Percentiles rank a stretch among this genome's conserved stretches.
phyloP scores from a whole-genome alignment of 73 alveolate genomes.

The Tetrahymena thermophila region DNA sequence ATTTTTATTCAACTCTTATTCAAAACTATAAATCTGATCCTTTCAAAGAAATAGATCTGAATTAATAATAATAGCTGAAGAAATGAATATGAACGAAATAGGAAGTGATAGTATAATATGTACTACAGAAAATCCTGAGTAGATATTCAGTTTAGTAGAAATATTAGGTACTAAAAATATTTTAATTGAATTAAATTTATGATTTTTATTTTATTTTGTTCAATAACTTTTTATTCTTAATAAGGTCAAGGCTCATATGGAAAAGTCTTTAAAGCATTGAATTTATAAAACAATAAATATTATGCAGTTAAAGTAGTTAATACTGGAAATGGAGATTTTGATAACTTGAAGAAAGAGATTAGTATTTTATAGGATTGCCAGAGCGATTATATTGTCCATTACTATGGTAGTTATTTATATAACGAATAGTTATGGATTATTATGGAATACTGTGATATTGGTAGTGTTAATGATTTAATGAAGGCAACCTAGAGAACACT shows the following conservation, averaged over 20 bases:
- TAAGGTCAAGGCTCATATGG: slow-evolving; percentile 95
- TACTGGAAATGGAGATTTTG: slow-evolving; percentile 31
- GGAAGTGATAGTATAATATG: neutral
- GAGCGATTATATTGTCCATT: slow-evolving; percentile 80
- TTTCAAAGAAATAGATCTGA: neutral
- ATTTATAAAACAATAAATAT: slow-evolving; percentile 68
- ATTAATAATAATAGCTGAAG: neutral
- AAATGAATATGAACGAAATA: neutral
- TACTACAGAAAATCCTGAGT: neutral
- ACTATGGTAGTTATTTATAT: slow-evolving; percentile 72
- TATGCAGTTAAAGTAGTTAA: slow-evolving; percentile 86
- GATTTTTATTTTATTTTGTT: neutral
- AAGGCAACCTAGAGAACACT: slow-evolving; percentile 73
- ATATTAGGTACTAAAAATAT: neutral
- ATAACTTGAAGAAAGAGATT: slow-evolving; percentile 60
- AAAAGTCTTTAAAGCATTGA: slow-evolving; percentile 80
- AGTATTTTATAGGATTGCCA: slow-evolving; percentile 77
- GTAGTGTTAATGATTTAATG: slow-evolving; percentile 83
- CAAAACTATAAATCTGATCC: neutral
- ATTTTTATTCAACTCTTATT: too few relatives aligned
- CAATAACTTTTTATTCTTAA: neutral
- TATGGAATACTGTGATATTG: slow-evolving; percentile 93
- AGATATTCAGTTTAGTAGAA: neutral
- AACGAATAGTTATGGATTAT: slow-evolving; percentile 92
- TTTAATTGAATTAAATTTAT: neutral